A percentile compares a stretch with the other conserved stretches of the same genome.
These are phyloP conservation scores for Paracoccidioides lutzii DNA, from an alignment of 2,329 filamentous ascomycete species.

Conservation along the genomic window DNA sequence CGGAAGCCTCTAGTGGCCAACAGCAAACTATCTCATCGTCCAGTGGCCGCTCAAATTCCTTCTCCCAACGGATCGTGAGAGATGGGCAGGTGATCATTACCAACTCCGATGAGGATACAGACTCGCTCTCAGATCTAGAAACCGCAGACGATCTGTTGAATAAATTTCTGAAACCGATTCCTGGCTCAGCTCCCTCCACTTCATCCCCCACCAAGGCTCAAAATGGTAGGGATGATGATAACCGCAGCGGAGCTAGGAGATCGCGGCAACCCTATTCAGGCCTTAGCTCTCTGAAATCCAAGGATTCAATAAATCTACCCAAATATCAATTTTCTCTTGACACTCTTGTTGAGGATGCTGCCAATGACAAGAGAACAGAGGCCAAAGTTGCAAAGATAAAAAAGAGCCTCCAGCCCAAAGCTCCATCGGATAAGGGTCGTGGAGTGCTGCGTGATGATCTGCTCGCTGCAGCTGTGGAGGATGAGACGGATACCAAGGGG, in stretches of 20 bases:
- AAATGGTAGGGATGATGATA: background rate
- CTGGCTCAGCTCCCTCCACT: constrained; percentile 4
- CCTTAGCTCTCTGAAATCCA: background rate
- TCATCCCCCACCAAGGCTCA: constrained; percentile 10
- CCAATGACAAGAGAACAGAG: constrained; percentile 46
- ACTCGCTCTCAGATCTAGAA: constrained; percentile 44
- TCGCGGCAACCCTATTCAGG: background rate
- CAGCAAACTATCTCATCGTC: constrained; percentile 3
- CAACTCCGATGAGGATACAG: constrained; percentile 57
- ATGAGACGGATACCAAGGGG: constrained; percentile 31
- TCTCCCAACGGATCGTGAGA: constrained; percentile 29
- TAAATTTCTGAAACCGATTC: constrained; percentile 13
- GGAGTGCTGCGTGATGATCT: constrained; percentile 25
- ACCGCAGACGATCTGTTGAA: constrained; percentile 40
- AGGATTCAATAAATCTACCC: constrained; percentile 14
- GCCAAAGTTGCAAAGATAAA: constrained; percentile 35
- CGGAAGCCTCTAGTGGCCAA: background rate
- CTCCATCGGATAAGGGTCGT: constrained; percentile 4
- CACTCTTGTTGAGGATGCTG: constrained; percentile 46
- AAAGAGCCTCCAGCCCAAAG: constrained; percentile 13
- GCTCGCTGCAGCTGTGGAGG: constrained; percentile 32
- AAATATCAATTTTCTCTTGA: constrained; percentile 54
- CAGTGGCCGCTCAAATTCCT: constrained; percentile 2
- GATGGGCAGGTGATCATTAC: constrained; percentile 43
- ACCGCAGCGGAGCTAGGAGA: background rate